Evolutionary conservation across 805 yeast species (phyloP).

Genomic region (Ogataea haglerorum): DNA sequence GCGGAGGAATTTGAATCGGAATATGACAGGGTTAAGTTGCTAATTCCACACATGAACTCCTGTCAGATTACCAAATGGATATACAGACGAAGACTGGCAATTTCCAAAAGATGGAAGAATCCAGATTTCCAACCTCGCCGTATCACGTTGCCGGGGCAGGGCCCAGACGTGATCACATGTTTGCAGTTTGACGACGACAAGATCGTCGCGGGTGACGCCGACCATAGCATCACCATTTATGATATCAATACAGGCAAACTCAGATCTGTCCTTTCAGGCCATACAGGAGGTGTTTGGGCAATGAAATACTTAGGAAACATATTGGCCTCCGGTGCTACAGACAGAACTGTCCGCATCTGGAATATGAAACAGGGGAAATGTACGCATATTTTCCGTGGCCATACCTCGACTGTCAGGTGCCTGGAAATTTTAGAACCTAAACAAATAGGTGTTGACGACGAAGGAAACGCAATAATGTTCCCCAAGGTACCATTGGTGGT

Average conservation of each 20-base stretch:
- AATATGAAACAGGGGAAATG: conserved; percentile 79
- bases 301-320: conserved; percentile 80
- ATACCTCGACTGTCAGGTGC: conserved; percentile 89
- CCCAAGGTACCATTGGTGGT: conserved; percentile 69
- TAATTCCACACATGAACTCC: conserved; percentile 9
- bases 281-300: conserved; percentile 99
- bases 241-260: conserved; percentile 70
- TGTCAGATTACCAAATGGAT: conserved; percentile 32
- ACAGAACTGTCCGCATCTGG: conserved; percentile 93
- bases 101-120: conserved; percentile 76
- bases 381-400: conserved; percentile 89
- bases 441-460: conserved; percentile 56
- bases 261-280: conserved; percentile 67
- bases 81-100: conserved; percentile 56
- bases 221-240: conserved; percentile 74
- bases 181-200: conserved; percentile 88
- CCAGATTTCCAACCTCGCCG: conserved; percentile 65
- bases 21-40: conserved; percentile 16
- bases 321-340: conserved; percentile 91
- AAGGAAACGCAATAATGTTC: conserved; percentile 51
- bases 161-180: conserved; percentile 86
- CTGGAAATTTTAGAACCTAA: conserved; percentile 75
- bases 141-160: conserved; percentile 65
- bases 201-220: conserved; percentile 92
- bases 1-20: conserved; percentile 41